Evolutionary conservation across 2,329 filamentous ascomycete genomes (phyloP).

Genomic region (Gaeumannomyces tritici): DNA sequence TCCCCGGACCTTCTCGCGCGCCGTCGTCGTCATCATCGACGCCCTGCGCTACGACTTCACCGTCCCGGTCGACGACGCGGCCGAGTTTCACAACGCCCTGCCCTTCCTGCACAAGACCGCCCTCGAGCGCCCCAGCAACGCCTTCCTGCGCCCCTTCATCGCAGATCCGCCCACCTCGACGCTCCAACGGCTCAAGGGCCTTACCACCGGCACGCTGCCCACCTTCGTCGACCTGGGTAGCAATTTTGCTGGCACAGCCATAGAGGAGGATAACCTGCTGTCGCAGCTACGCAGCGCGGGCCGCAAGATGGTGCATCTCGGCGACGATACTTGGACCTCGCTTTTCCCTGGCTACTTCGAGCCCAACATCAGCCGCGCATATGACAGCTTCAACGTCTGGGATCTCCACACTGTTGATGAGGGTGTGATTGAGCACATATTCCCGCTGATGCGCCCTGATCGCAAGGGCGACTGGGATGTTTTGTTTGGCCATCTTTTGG

Average conservation of each 20-base stretch:
- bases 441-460: conserved; percentile 63
- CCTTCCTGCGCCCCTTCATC: conserved; percentile 89
- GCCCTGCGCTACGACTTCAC: conserved; percentile 96
- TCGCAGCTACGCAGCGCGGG: conserved; percentile 55
- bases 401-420: conserved; percentile 95
- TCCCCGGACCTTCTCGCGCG: conserved; percentile 84
- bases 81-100: conserved; percentile 74
- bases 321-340: conserved; percentile 96
- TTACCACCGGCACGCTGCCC: conserved; percentile 90
- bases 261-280: conserved; percentile 81
- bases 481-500: conserved; percentile 87
- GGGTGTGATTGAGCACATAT: conserved; percentile 83
- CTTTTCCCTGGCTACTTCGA: conserved; percentile 94
- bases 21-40: conserved; percentile 83
- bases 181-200: conserved; percentile 80
- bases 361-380: conserved; percentile 72
- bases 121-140: conserved; percentile 62
- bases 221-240: conserved; percentile 91
- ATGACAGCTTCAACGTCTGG: conserved; percentile 98
- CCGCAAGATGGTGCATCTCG: conserved; percentile 78
- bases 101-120: conserved; percentile 82
- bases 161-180: conserved; percentile 94
- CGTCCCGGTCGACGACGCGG: conserved; percentile 57
- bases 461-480: conserved; percentile 75
- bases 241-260: conserved; percentile 90